Base-by-base conservation (phyloP, 148 eudicot species). In the Rhododendron kiyosumense region DNA sequence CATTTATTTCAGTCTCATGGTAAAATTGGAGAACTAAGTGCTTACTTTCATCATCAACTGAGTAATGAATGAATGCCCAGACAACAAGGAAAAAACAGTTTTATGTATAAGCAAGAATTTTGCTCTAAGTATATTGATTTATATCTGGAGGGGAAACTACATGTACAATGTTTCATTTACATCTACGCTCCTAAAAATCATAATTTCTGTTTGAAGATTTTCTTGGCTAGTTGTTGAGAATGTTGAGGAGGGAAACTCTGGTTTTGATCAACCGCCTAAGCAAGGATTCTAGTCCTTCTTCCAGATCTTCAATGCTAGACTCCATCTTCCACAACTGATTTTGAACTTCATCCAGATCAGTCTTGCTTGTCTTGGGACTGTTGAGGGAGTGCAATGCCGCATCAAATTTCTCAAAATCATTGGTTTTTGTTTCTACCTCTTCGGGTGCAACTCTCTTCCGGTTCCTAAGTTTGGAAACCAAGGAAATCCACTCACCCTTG, bases 231-330 rank as follows among this genome's bases (percentile, higher is more conserved):
- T 89, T 80, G 83, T 90, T 89, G 65, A 92, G 89, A 89, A 59
- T 59, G 67, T 59, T 22, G 24, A 59, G 65, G 65, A 59, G 67
- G 67, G 67, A 59, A 20, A 59, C 91, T 90, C 94, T 86, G 69
- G 88, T 88, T 78, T 86, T 91, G 67, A 92, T 87, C 54, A 91
- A 83, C 59, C n/a, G 0, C 85, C 91, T 89, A 48, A 89, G 90
- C 75, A 91, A 28, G 83, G 87, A 81, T 54, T 91, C 92, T 78
- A 92, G 79, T 8, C 30, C 88, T 84, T 92, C 90, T 46, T 89
- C 92, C 20, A 90, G 34, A 48, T 88, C 89, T 86, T 89, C 86
- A 73, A 87, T 88, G 76, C 79, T 78, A 17, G 86, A 48, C 69
- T 89, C 91, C 28, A 88, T 45, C 34, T 26, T 36, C 3, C 38